A percentile compares a stretch with the other conserved stretches of the same genome.
Conservation (phyloP, 2,329 filamentous ascomycete genomes). For the Penicillium oxalicum region DNA sequence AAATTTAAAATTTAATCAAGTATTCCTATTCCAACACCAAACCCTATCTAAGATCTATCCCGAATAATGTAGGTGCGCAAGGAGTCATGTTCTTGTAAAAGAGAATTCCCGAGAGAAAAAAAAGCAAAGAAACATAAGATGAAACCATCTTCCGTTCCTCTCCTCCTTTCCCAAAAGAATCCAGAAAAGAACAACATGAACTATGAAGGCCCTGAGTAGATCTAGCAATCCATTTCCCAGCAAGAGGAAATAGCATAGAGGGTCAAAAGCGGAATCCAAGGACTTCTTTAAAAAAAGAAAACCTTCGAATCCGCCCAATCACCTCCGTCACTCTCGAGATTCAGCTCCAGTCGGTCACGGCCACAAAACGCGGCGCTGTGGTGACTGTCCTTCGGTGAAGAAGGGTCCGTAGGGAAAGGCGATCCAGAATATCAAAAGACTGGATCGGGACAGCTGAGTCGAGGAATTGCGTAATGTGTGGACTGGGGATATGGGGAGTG, state of each 20-base stretch:
- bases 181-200: constrained; percentile 36
- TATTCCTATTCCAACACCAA: too few relatives aligned
- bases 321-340: constrained; percentile 1
- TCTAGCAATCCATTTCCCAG: constrained; percentile 31
- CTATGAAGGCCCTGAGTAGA: constrained; percentile 42
- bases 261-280: too few relatives aligned
- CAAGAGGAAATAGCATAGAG: constrained; percentile 1
- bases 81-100: constrained; percentile 43
- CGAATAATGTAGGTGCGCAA: constrained; percentile 38
- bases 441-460: constrained; percentile 33
- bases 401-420: constrained; percentile 26
- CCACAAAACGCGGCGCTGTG: constrained; percentile 39
- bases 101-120: constrained; percentile 1
- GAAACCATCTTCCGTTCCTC: too few relatives aligned
- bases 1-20: too few relatives aligned
- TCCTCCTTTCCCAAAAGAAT: too few relatives aligned
- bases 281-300: too few relatives aligned
- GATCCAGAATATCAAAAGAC: constrained; percentile 5
- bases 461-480: constrained; percentile 22
- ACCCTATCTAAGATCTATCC: too few relatives aligned
- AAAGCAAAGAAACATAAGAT: constrained; percentile 16
- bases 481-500: background rate
- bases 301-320: constrained; percentile 14
- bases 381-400: constrained; percentile 28
- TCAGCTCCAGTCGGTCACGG: constrained; percentile 39